Evolutionary conservation across 2,329 filamentous ascomycete species (phyloP).

Genomic region (Pyrenochaeta sp.): DNA sequence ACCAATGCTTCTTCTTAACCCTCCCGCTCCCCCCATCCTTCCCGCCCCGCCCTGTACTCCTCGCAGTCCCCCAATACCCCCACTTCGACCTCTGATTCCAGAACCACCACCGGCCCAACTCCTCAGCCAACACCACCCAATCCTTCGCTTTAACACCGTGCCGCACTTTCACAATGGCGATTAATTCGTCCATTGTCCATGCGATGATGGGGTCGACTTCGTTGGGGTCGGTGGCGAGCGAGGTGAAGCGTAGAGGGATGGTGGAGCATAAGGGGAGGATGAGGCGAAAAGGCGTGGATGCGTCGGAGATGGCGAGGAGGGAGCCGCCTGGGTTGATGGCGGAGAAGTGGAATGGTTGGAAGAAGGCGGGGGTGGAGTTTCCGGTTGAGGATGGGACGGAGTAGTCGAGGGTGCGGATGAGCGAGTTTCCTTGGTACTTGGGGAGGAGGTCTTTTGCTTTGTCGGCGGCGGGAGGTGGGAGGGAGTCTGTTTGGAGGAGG

Average conservation of each 20-base stretch:
- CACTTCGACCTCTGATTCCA: constrained; percentile 24
- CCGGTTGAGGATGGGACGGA: constrained; percentile 12
- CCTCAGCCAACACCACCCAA: constrained; percentile 20
- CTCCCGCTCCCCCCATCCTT: constrained; percentile 13
- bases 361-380: constrained; percentile 12
- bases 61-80: constrained; percentile 25
- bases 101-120: constrained; percentile 27
- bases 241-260: constrained; percentile 23
- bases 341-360: constrained; percentile 27
- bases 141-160: constrained; percentile 17
- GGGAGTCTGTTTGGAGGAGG: constrained; percentile 18
- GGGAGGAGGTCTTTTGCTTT: constrained; percentile 13
- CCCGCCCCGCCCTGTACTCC: constrained; percentile 21
- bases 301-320: constrained; percentile 24
- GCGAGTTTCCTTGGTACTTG: constrained; percentile 22
- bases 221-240: constrained; percentile 15
- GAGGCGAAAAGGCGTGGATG: constrained; percentile 19
- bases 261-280: constrained; percentile 23
- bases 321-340: constrained; percentile 26
- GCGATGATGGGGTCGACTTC: constrained; percentile 18
- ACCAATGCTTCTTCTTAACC: constrained; percentile 27
- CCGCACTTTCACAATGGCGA: constrained; percentile 19
- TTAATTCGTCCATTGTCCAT: constrained; percentile 24
- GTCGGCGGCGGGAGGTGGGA: constrained; percentile 9
- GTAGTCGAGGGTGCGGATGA: constrained; percentile 20